Evolutionary conservation across 2,329 filamentous ascomycete species (phyloP).

Genomic region (Fusarium sp.): DNA sequence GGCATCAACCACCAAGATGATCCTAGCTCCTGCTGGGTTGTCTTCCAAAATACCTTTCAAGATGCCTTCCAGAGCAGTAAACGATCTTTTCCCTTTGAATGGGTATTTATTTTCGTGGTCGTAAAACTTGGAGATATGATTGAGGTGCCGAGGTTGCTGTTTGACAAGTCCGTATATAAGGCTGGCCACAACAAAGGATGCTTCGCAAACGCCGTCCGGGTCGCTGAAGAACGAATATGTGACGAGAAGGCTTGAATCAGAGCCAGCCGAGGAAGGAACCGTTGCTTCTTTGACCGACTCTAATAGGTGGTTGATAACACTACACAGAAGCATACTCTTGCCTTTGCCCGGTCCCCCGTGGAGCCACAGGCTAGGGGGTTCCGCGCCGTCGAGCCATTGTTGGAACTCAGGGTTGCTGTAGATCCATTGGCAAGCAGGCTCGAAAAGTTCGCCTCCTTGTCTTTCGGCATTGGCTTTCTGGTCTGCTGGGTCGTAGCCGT

Average conservation of each 20-base stretch:
- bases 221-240: not conserved
- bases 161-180: not conserved
- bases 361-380: not conserved
- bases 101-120: not conserved
- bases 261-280: fast-evolving
- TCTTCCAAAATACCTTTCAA: not conserved
- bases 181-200: not conserved
- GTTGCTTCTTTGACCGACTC: not conserved
- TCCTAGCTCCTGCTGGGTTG: not conserved
- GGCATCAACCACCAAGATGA: not conserved
- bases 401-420: not conserved
- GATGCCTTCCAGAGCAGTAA: not conserved
- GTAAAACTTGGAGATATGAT: not conserved
- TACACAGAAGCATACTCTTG: not conserved
- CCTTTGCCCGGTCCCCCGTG: not conserved
- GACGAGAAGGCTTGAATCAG: not conserved
- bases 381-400: not conserved
- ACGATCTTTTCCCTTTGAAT: not conserved
- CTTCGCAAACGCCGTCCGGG: not conserved
- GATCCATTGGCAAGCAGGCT: not conserved
- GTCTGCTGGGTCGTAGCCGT: not conserved
- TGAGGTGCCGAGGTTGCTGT: not conserved
- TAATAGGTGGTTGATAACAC: not conserved
- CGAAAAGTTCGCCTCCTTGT: not conserved
- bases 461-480: not conserved